Conservation (phyloP, 768 basidiomycete species). For the Leccinum longicurvipes region DNA sequence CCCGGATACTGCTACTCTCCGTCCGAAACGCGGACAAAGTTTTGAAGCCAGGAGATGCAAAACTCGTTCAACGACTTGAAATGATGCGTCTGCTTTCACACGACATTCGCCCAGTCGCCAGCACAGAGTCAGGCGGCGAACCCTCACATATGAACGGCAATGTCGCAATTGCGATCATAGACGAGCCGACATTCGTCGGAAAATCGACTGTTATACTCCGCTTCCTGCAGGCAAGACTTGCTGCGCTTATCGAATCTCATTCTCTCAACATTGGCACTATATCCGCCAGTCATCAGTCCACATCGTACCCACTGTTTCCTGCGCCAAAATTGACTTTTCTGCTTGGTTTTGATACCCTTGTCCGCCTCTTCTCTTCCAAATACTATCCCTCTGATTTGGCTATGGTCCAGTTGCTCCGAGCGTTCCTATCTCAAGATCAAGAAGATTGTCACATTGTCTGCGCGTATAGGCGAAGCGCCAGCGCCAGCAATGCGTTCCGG, state of each 20-base stretch:
- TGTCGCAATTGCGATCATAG: constrained; percentile 75
- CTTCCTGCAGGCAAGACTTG: constrained; percentile 40
- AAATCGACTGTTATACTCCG: constrained; percentile 62
- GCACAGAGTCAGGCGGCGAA: not conserved
- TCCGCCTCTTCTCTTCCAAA: constrained; percentile 68
- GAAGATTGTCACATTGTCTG: constrained; percentile 66
- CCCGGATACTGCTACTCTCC: constrained; percentile 76
- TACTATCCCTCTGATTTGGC: constrained; percentile 59
- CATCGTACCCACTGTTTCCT: constrained; percentile 2
- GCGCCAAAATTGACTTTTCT: constrained; percentile 60
- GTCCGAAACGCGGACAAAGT: constrained; percentile 85
- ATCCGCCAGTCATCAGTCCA: constrained; percentile 8
- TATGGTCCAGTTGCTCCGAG: constrained; percentile 55
- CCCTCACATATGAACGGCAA: constrained; percentile 31
- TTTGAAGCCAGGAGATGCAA: constrained; percentile 67
- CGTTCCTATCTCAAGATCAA: constrained; percentile 55
- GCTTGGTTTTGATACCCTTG: constrained; percentile 82
- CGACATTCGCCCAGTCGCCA: constrained; percentile 31
- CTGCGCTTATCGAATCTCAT: constrained; percentile 2
- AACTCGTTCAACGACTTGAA: constrained; percentile 72
- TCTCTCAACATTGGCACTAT: not conserved
- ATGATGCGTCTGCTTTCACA: constrained; percentile 78
- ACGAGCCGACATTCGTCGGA: constrained; percentile 86
- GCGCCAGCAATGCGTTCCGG: constrained; percentile 17
- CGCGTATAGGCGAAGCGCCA: constrained; percentile 47